Conservation (phyloP, 1,139 yeast species). For the Hanseniaspora sp. region DNA sequence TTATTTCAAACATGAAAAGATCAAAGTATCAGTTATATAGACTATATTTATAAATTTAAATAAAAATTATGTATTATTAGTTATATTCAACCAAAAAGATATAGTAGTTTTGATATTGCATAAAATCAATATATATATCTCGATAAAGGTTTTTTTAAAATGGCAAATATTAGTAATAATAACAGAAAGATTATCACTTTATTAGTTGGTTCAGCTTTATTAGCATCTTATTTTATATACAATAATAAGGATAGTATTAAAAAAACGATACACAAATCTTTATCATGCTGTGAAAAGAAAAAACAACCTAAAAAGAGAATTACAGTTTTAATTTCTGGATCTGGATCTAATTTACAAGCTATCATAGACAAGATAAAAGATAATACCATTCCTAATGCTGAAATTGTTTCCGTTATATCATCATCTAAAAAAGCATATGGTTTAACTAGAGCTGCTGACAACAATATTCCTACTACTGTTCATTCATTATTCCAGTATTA, state of each 20-base stretch:
- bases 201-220: conserved; percentile 1
- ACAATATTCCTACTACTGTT: conserved; percentile 53
- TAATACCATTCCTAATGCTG: conserved; percentile 37
- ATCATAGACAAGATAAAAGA: conserved; percentile 53
- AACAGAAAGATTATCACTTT: conserved; percentile 1
- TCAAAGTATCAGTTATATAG: no score
- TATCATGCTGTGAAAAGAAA: conserved; percentile 1
- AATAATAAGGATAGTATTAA: background rate
- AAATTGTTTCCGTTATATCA: conserved; percentile 55
- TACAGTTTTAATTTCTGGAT: conserved; percentile 82
- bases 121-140: background rate
- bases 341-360: conserved; percentile 90
- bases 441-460: conserved; percentile 59
- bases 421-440: conserved; percentile 80
- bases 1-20: no score
- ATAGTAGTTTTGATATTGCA: no score
- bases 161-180: background rate
- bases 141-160: background rate
- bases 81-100: no score
- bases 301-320: conserved; percentile 30
- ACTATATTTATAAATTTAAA: no score
- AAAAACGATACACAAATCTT: background rate
- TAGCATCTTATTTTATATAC: conserved; percentile 2
- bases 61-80: no score
- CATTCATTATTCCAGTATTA: conserved; percentile 71